Evolutionary conservation across 2,329 filamentous ascomycete species (phyloP), one percentile per base, ranked within the genome.

Genomic region (Albifimbria verrucaria): DNA sequence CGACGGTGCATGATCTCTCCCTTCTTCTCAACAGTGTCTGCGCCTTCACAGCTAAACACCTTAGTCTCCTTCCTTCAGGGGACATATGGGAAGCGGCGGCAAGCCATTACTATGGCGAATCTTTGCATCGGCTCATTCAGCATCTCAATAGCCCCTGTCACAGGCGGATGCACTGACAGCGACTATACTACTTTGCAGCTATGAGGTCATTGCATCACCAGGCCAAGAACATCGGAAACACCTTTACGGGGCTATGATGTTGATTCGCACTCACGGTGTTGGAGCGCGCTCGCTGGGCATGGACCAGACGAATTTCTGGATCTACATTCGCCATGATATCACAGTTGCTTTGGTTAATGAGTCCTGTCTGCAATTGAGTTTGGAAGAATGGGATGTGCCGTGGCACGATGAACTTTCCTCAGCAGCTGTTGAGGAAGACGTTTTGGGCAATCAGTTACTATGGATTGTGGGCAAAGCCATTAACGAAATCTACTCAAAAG

Each of bases 251-350:
- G 53, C 50, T 25, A 26, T 21, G 41, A 11, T 45, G 7, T 21
- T 55, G 15, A 55, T 55, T 2, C 23, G 18, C 12, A 44, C 7
- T 25, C 50, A 43, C n/a, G 36, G 41, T 15, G 32, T 50, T 22
- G 28, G 22, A 9, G 43, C 41, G 12, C 20, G 25, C 20, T 50
- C 46, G 21, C 21, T 28, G n/a, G 47, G 48, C 12, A 11, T 55
- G 10, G 47, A 55, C 17, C 17, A 24, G 5, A 50, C 53, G 23
- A 55, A 49, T 24, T 55, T 55, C 32, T 55, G 53, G 53, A 52
- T 55, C 9, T 52, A 47, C 12, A 43, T 52, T n/a, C 53, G 50
- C 9, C 53, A 55, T 20, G 53, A 55, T n/a, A 45, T 55, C 11
- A 43, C 51, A 20, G 42, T 50, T 15, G 50, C 53, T 4, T 15